Evolutionary conservation across 108 stramenopile species (phyloP).

Genomic region (Pseudonitzschia delicatissima): DNA sequence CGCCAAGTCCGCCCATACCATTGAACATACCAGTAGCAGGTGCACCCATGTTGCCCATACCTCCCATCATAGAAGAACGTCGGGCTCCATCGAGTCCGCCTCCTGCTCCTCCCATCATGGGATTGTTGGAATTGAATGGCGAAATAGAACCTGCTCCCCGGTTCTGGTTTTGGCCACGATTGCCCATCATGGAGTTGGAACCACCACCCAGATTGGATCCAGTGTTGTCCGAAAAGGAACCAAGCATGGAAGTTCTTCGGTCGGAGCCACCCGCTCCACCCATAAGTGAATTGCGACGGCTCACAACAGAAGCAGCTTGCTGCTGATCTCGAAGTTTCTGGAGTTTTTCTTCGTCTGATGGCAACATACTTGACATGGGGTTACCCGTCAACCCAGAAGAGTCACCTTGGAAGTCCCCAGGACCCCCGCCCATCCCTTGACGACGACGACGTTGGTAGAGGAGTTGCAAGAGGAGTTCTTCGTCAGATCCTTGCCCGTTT

Average conservation of each 20-base stretch:
- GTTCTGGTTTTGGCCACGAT: not conserved
- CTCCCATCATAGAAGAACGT: conserved; percentile 5
- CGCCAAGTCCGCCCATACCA: conserved; percentile 1
- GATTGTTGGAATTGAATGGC: not conserved
- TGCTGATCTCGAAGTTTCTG: conserved; percentile 12
- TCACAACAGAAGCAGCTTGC: conserved; percentile 1
- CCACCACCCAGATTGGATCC: conserved; percentile 2
- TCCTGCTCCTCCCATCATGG: not conserved
- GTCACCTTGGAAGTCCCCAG: not conserved
- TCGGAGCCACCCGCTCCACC: not conserved
- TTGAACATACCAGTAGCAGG: conserved; percentile 1
- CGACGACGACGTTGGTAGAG: conserved; percentile 36
- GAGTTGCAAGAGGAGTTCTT: conserved; percentile 42
- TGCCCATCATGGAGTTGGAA: not conserved
- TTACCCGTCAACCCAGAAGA: not conserved
- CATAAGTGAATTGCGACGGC: conserved; percentile 6
- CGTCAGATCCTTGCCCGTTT: conserved; percentile 16
- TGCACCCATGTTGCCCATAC: conserved; percentile 2
- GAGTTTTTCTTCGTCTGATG: conserved; percentile 2
- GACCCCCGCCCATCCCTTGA: conserved; percentile 12
- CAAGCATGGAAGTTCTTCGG: not conserved
- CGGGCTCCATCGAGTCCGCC: not conserved
- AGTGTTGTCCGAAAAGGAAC: not conserved
- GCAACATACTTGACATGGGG: not conserved
- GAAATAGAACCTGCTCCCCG: conserved; percentile 6